Conservation (phyloP, 139 green algal genomes). For the Closterium sp. region DNA sequence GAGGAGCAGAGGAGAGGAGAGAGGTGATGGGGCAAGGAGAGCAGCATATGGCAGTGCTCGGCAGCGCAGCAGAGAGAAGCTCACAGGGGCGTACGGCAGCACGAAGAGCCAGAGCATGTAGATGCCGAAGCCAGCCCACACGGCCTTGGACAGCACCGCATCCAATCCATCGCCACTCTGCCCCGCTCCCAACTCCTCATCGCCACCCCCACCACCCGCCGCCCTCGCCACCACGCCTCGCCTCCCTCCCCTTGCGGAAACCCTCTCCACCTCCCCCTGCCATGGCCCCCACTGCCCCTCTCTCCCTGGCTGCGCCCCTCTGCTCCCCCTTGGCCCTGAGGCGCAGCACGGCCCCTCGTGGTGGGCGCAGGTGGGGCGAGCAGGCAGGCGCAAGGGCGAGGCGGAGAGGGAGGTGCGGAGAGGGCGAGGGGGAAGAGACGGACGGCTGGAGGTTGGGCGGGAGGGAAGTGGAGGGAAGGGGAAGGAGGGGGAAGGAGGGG, state of each 20-base stretch:
- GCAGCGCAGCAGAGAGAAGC: neutral
- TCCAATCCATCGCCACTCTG: neutral
- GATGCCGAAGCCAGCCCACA: neutral
- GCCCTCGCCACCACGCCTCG: too few species aligned
- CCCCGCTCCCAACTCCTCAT: neutral
- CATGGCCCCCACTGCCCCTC: too few species aligned
- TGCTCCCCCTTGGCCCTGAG: neutral
- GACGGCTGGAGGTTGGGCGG: neutral
- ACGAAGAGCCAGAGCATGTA: slow-evolving; percentile 25
- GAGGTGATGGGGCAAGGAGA: neutral
- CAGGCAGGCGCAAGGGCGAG: too few species aligned
- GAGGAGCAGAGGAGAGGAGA: neutral
- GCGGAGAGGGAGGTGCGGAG: neutral
- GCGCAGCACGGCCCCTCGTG: too few species aligned
- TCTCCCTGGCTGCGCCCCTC: neutral
- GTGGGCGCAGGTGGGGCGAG: too few species aligned
- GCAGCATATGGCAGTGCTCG: neutral
- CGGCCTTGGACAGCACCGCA: neutral
- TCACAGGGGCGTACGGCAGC: slow-evolving; percentile 13
- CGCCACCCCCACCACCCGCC: too few species aligned
- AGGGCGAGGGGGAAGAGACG: neutral
- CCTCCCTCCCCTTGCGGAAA: too few species aligned
- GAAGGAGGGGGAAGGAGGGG: neutral
- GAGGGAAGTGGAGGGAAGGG: neutral
- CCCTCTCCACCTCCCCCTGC: too few species aligned